Conservation (phyloP, 2,329 filamentous ascomycete genomes). For the Plenodomus tracheiphilus region DNA sequence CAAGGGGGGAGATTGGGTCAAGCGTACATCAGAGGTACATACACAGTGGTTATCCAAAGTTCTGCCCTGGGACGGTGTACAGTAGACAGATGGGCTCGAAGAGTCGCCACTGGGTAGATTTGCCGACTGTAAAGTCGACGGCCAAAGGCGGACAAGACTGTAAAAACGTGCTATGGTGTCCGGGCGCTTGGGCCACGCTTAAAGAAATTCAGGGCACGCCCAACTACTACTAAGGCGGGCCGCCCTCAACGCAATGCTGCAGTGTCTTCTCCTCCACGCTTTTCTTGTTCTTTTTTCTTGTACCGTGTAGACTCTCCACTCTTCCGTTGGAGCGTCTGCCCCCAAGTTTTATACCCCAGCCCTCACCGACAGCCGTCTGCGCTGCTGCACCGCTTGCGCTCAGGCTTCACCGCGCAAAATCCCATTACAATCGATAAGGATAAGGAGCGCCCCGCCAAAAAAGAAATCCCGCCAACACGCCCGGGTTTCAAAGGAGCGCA, state of each 20-base stretch:
- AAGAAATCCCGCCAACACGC: slow-evolving; percentile 18
- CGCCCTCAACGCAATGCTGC: slow-evolving; percentile 9
- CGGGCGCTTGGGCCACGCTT: slow-evolving; percentile 14
- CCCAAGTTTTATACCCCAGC: slow-evolving; percentile 25
- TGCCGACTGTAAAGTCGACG: background rate
- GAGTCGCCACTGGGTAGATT: background rate
- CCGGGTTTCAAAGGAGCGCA: slow-evolving; percentile 8
- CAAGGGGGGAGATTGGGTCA: too few relatives aligned
- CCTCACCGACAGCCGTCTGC: slow-evolving; percentile 4
- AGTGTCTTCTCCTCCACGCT: slow-evolving; percentile 18
- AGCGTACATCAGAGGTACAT: too few relatives aligned
- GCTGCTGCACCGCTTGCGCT: slow-evolving; percentile 13
- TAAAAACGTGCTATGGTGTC: slow-evolving; percentile 17
- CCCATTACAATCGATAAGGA: slow-evolving; percentile 33
- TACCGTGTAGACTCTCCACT: slow-evolving; percentile 38
- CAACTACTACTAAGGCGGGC: slow-evolving; percentile 20
- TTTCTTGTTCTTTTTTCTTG: slow-evolving; percentile 17
- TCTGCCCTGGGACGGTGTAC: background rate
- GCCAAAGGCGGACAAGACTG: slow-evolving; percentile 17
- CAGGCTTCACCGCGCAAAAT: slow-evolving; percentile 14
- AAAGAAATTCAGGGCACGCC: slow-evolving; percentile 30
- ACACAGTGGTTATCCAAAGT: too few relatives aligned
- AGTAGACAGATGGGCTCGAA: background rate
- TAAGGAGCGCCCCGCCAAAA: slow-evolving; percentile 28
- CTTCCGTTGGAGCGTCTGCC: slow-evolving; percentile 29